A percentile compares a stretch with the other conserved stretches of the same genome.
These are phyloP conservation scores for Yamadazyma paraphyllophila DNA, from an alignment of 805 yeast genomes.

Conservation along the genomic window DNA sequence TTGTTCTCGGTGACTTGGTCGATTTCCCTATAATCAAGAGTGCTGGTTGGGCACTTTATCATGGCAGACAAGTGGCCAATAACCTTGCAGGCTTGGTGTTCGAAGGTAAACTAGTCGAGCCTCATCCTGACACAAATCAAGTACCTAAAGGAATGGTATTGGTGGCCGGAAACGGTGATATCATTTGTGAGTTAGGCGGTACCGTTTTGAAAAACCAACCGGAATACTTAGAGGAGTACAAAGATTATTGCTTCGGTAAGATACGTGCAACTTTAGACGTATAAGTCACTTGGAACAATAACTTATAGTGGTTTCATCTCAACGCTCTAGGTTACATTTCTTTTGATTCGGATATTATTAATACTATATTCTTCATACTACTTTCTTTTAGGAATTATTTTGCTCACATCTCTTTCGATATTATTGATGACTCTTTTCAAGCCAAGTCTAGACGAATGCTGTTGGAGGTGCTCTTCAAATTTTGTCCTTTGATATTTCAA, in stretches of 20 bases:
- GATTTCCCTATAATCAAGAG: constrained; percentile 41
- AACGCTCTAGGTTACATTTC: no score
- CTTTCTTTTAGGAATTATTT: constrained; percentile 7
- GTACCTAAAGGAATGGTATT: constrained; percentile 43
- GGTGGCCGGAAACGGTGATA: constrained; percentile 38
- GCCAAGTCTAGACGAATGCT: constrained; percentile 7
- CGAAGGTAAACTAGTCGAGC: constrained; percentile 31
- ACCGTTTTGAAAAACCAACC: constrained; percentile 32
- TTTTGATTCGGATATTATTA: neutral
- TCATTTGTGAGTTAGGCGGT: constrained; percentile 35
- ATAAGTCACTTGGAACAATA: constrained; percentile 2
- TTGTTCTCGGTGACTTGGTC: constrained; percentile 39
- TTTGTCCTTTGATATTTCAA: constrained; percentile 31
- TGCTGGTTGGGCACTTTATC: constrained; percentile 46
- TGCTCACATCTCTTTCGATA: constrained; percentile 10
- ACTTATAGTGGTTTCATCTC: neutral
- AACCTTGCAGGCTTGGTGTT: constrained; percentile 30
- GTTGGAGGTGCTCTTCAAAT: constrained; percentile 44
- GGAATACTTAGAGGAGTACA: constrained; percentile 35
- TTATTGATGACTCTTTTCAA: constrained; percentile 11
- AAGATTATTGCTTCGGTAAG: constrained; percentile 43
- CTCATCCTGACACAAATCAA: constrained; percentile 28
- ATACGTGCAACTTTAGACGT: constrained; percentile 32
- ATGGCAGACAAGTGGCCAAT: constrained; percentile 40
- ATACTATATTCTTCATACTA: neutral